Base-by-base conservation (phyloP, 345 rosid genomes). In the Draba incana region DNA sequence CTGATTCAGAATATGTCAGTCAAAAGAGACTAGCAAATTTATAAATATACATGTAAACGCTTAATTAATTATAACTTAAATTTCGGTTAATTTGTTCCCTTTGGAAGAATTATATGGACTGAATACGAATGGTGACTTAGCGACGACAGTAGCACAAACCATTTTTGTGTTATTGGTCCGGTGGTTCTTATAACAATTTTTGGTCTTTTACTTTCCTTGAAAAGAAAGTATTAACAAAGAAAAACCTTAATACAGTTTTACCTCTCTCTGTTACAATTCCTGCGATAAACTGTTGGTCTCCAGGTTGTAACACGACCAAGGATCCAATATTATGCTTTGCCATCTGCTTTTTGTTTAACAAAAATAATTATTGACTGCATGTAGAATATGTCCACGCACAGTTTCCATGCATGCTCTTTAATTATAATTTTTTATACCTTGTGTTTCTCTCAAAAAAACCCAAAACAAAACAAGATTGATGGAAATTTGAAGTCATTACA, bases 241-340 rank as follows among this genome's bases (percentile, higher is more conserved):
- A 71, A 71, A 25, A 14, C 8, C 27, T 27, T 27, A 27, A 31
- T 31, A 33, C 8, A 33, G 8, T 6, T 47, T 63, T 77, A 89
- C 97, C 97, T 83, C 97, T 88, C 79, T 90, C 96, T 48, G 97
- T 92, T 63, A 90, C 71, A 75, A 92, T 92, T 68, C 97, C 98
- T 39, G 96, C 97, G 42, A 90, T 80, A 24, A 74, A 66, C 48
- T 77, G 87, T 56, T 83, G 74, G 25, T 86, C 82, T 62, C 93
- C 97, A 10, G 95, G 92, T 82, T 82, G 88, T 62, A 90, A 82
- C n/a, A 92, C 97, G 10, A 88, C 88, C 70, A 90, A 56, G 13
- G 98, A 92, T 69, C 98, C 98, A 27, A 92, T 84, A 54, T 92
- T 85, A 72, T 88, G 85, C 54, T 79, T 67, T 11, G 98, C 93